phyloP scores from a whole-genome alignment of 176 grass and related monocot genomes.

The Panicum miliaceum region DNA sequence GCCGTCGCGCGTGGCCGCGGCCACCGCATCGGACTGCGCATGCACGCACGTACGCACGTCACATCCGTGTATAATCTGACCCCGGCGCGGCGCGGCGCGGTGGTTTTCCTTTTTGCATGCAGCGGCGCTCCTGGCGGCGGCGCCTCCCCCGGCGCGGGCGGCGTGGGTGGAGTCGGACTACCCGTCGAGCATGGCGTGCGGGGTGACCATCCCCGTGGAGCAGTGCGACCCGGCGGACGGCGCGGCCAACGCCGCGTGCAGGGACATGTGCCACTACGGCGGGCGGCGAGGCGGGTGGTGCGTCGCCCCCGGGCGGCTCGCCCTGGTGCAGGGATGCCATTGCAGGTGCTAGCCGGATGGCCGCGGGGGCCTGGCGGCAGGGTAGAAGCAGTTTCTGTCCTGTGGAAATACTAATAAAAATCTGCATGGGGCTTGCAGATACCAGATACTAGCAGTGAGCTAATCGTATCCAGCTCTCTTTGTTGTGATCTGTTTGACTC shows the following conservation, averaged over 20 bases:
- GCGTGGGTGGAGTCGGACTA: constrained; percentile 69
- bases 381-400: background rate
- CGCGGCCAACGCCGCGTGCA: constrained; percentile 60
- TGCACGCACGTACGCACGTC: background rate
- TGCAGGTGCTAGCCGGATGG: constrained; percentile 44
- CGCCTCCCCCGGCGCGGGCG: constrained; percentile 25
- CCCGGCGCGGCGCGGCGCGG: background rate
- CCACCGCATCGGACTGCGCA: background rate
- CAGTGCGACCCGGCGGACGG: constrained; percentile 52
- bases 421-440: background rate
- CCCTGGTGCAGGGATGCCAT: constrained; percentile 49
- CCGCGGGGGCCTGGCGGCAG: background rate
- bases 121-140: constrained; percentile 19
- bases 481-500: background rate
- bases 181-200: constrained; percentile 54
- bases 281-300: constrained; percentile 58
- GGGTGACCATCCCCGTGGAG: constrained; percentile 54
- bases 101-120: background rate
- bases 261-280: constrained; percentile 78
- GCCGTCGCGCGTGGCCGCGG: background rate
- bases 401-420: background rate
- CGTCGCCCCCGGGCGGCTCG: constrained; percentile 38
- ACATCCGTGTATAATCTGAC: background rate
- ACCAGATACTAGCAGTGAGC: no score
- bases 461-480: background rate